These are phyloP conservation scores for Odontarrhena argentea DNA, from an alignment of 345 rosid species.

Conservation along the genomic window DNA sequence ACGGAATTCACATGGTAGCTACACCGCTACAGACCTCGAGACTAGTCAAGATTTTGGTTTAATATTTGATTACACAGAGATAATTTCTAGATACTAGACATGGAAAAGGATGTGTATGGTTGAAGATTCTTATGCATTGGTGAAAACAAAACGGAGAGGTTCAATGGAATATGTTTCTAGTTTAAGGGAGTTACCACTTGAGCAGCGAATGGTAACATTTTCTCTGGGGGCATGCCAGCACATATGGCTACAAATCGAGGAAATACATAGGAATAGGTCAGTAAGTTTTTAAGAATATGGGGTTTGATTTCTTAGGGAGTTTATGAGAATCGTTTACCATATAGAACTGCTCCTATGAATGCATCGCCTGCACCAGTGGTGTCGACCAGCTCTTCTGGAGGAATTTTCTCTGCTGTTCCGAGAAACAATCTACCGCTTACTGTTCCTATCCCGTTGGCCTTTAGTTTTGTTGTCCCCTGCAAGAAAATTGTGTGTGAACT, in stretches of 20 bases:
- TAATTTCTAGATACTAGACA: background rate
- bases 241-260: conserved; percentile 57
- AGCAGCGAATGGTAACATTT: conserved; percentile 78
- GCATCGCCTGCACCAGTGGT: conserved; percentile 98
- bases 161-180: conserved; percentile 14
- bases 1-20: background rate
- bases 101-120: background rate
- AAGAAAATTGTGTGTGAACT: conserved; percentile 12
- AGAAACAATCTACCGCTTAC: conserved; percentile 59
- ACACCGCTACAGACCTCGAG: background rate
- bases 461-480: conserved; percentile 53
- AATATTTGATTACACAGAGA: background rate
- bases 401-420: conserved; percentile 84
- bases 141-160: conserved; percentile 6
- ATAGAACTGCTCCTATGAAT: conserved; percentile 77
- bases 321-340: conserved; percentile 48
- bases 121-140: conserved; percentile 9
- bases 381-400: conserved; percentile 73
- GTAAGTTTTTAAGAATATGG: conserved; percentile 5
- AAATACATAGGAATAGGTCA: conserved; percentile 8
- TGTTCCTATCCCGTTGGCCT: conserved; percentile 65
- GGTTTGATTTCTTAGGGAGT: background rate
- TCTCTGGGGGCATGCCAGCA: conserved; percentile 65
- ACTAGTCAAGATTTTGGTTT: background rate
- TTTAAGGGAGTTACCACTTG: conserved; percentile 64